Percentiles rank a stretch among this genome's conserved stretches.
Evolutionary conservation across 1,139 yeast genomes (phyloP).

Genomic region (Debaryomyces udenii): DNA sequence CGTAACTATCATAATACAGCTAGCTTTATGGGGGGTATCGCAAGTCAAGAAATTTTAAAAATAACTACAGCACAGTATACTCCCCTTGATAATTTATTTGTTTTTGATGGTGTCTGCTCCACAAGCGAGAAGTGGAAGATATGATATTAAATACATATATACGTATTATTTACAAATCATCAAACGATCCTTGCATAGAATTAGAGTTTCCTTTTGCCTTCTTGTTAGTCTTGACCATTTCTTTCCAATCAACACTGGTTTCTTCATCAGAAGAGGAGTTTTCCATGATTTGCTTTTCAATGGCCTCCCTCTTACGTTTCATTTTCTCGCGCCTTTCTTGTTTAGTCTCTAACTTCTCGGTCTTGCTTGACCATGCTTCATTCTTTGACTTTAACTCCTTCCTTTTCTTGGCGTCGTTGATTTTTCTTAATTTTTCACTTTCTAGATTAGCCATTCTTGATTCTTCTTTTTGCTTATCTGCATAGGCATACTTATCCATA

Average conservation of each 20-base stretch:
- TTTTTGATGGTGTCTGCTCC: conserved; percentile 68
- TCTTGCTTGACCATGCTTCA: conserved; percentile 79
- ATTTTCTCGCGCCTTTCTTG: conserved; percentile 65
- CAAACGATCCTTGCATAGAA: conserved; percentile 65
- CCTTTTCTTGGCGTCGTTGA: conserved; percentile 50
- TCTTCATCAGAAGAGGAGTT: conserved; percentile 57
- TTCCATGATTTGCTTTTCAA: conserved; percentile 56
- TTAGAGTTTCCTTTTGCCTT: conserved; percentile 44
- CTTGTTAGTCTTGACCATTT: conserved; percentile 66
- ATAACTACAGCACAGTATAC: conserved; percentile 71
- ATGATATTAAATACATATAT: conserved; percentile 11
- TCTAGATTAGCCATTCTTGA: conserved; percentile 61
- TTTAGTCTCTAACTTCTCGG: conserved; percentile 63
- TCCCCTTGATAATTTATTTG: conserved; percentile 66
- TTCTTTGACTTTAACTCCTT: conserved; percentile 56
- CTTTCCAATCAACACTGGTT: conserved; percentile 83
- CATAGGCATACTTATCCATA: conserved; percentile 68
- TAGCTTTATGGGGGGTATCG: conserved; percentile 73
- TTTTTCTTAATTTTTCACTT: conserved; percentile 45
- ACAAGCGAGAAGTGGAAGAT: conserved; percentile 54
- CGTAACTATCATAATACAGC: conserved; percentile 37
- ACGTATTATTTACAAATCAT: conserved; percentile 53
- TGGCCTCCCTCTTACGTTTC: conserved; percentile 64
- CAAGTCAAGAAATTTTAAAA: conserved; percentile 72
- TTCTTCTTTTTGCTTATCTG: conserved; percentile 65